Base-by-base conservation (phyloP, 2,329 filamentous ascomycete genomes). In the Scedosporium dehoogii region DNA sequence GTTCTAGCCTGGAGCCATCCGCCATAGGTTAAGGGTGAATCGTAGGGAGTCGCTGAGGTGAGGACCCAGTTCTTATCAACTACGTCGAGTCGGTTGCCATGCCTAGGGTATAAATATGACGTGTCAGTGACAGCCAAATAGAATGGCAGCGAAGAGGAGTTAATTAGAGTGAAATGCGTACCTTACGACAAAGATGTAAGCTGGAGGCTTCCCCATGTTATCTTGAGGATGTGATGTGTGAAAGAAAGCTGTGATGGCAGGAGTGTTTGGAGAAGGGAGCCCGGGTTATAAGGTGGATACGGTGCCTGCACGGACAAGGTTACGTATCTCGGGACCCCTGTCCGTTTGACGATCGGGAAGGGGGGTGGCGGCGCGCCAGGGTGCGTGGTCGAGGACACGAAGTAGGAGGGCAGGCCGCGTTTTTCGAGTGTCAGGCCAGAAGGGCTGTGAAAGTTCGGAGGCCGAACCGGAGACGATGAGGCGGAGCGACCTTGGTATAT, bases 1-100 rank as follows among this genome's bases (percentile, higher is more conserved):
- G 87, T 85, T 68, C 89, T 87, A 61, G 90, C 88, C 74, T 97
- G 94, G 14, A 88, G 85, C 89, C 94, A 97, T 66, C 94, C 94
- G 68, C 91, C 90, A 72, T 97, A 97, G 2, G 92, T 96, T 63
- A 99, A 81, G 59, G 94, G 94, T 67, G 94, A 91, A 67, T 99
- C 93, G 79, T 97, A 99, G 1, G 94, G 94, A 5, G 91, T 92
- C 1, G 92, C 90, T 5, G 94, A 96, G 33, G 90, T 89, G 62
- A 96, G 82, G 74, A 97, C 91, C 94, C 94, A 99, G 73, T 91
- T 86, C 73, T 92, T 92, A 80, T 99, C 92, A 65, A 92, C 92
- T 62, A 91, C 91, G 74, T 99, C 94, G 63, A 99, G 87, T 68
- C 94, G 89, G 69, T 92, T 90, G 70, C 94, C 94, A 75, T 99